Base-by-base conservation (phyloP, 2,329 filamentous ascomycete species). In the Truncatella angustata region DNA sequence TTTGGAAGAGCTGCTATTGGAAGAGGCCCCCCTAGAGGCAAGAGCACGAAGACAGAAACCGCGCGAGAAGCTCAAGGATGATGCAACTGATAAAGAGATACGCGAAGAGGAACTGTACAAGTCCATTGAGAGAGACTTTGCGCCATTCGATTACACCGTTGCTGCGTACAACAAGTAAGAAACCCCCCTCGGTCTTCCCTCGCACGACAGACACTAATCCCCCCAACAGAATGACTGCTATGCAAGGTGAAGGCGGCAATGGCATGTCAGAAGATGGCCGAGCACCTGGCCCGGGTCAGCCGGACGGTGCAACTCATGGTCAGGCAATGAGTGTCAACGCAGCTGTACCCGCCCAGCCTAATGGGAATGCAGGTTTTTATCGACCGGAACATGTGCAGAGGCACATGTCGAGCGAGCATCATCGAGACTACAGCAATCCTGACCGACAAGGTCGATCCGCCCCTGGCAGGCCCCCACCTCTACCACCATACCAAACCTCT, bases 81-180 rank as follows among this genome's bases (percentile, higher is more conserved):
- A 97, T 72, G 94, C 94, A 1, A 96, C 93, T 0, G 90, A 91
- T 37, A 93, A 95, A 69, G 93, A 99, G 68, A 96, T 97, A 51
- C 82, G 92, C 20, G 91, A 96, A 60, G 93, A 99, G 56, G 92
- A 97, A 69, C 79, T 97, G 20, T 94, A 97, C 68, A 86, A 86
- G 58, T 89, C 95, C 81, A 97, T 99, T 56, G 94, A 99, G 70
- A 88, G 84, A 4, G 88, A 96, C 63, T 99, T 97, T 66, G 86
- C 89, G 67, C 90, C 92, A 1, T 99, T 97, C 68, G 94, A 99
- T 69, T 99, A 99, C 70, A 97, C 92, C 0, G 74, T 86, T 3
- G 85, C 90, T 18, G 88, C 85, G 3, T 93, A 91, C 63, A 85
- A 86, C 64, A 86, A 86, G 81, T 91, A 77, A 58, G 84, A 50